These are phyloP conservation scores for Backusella macrospora DNA, from an alignment of 192 early-diverging fungal genomes.

Conservation along the genomic window DNA sequence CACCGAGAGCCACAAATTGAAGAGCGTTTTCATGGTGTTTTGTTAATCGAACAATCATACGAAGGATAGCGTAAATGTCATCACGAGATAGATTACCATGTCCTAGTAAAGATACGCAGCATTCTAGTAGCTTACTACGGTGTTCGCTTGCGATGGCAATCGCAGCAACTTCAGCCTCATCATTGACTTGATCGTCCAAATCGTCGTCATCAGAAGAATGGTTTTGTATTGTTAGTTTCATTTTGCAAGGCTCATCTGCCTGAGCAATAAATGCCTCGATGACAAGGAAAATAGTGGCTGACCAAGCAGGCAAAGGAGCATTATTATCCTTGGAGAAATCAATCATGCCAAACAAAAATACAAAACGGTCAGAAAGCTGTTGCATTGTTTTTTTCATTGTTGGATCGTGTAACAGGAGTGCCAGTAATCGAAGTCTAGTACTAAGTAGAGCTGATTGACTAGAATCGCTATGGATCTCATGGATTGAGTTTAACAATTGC, in stretches of 20 bases:
- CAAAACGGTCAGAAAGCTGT: slow-evolving; percentile 29
- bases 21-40: slow-evolving; percentile 62
- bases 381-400: slow-evolving; percentile 51
- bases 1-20: slow-evolving; percentile 70
- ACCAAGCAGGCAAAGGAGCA: slow-evolving; percentile 49
- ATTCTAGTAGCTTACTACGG: slow-evolving; percentile 39
- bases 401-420: slow-evolving; percentile 60
- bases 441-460: slow-evolving; percentile 2
- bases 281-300: slow-evolving; percentile 62
- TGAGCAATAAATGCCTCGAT: slow-evolving; percentile 66
- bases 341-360: slow-evolving; percentile 27
- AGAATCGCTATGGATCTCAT: not conserved
- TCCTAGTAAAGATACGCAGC: slow-evolving; percentile 44
- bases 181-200: slow-evolving; percentile 24
- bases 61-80: slow-evolving; percentile 69
- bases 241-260: slow-evolving; percentile 59
- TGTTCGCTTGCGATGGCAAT: slow-evolving; percentile 28
- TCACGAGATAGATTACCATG: slow-evolving; percentile 47
- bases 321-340: slow-evolving; percentile 22
- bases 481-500: not conserved
- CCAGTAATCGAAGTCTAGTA: slow-evolving; percentile 55
- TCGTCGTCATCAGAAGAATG: slow-evolving; percentile 8
- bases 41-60: slow-evolving; percentile 84
- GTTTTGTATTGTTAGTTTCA: not conserved
- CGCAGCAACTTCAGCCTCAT: slow-evolving; percentile 32